phyloP scores from a whole-genome alignment of 176 grass and related monocot species.

The Raddia distichophylla region DNA sequence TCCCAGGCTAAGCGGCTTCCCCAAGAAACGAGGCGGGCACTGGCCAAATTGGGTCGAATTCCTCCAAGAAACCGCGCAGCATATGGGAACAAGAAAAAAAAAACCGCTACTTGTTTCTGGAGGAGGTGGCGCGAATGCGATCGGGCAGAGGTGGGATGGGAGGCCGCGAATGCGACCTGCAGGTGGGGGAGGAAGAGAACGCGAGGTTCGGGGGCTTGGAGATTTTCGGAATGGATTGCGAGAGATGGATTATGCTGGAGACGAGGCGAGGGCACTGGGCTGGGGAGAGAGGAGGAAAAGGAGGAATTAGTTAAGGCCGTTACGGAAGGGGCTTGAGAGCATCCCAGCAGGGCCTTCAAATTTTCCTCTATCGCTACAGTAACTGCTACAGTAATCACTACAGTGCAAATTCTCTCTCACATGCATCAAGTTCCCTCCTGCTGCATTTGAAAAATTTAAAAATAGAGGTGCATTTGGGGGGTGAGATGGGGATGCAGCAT shows the following conservation, averaged over 20 bases:
- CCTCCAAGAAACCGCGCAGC: slow-evolving; percentile 18
- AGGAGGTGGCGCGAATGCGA: not conserved
- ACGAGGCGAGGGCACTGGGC: not conserved
- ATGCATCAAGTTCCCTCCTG: no score
- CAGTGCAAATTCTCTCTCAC: no score
- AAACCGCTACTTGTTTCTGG: slow-evolving; percentile 42
- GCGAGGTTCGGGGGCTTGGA: slow-evolving; percentile 23
- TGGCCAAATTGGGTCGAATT: slow-evolving; percentile 17
- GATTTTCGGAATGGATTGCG: slow-evolving; percentile 16
- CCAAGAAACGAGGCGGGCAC: slow-evolving; percentile 30
- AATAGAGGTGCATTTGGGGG: no score
- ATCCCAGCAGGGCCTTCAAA: no score
- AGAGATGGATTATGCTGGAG: slow-evolving; percentile 49
- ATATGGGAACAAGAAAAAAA: slow-evolving; percentile 18
- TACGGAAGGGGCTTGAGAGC: slow-evolving; percentile 43
- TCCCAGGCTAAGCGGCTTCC: not conserved
- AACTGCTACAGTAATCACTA: no score
- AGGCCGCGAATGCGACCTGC: slow-evolving; percentile 27
- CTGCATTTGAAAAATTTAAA: no score
- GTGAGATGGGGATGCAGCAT: no score
- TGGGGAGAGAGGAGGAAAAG: slow-evolving; percentile 17
- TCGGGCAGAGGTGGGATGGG: slow-evolving; percentile 29
- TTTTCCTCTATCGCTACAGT: no score
- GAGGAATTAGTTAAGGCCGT: slow-evolving; percentile 61
- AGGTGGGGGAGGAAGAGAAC: not conserved